A percentile compares a stretch with the other conserved stretches of the same genome.
Evolutionary conservation across 176 grass and related monocot genomes (phyloP).

Genomic region (Ananas comosus): DNA sequence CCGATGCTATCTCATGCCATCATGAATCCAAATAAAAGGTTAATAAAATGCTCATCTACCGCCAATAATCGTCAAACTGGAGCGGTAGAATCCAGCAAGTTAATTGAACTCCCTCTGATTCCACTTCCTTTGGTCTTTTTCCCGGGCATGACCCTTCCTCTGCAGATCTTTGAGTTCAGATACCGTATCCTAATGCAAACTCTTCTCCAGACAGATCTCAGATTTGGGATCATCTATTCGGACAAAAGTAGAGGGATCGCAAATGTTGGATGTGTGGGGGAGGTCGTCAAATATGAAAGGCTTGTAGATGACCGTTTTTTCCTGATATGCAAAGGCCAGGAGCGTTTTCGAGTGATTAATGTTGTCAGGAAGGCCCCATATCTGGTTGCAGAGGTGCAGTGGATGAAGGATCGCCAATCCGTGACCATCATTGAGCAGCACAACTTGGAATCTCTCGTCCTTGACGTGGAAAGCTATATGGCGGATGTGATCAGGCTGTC

Average conservation of each 20-base stretch:
- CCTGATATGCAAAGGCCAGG: background rate
- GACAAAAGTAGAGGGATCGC: background rate
- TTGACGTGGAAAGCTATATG: conserved; percentile 1
- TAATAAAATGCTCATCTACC: background rate
- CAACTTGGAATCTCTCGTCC: background rate
- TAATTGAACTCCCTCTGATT: conserved; percentile 14
- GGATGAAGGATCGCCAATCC: background rate
- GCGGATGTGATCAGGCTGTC: background rate
- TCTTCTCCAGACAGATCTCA: conserved; percentile 9
- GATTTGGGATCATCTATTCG: conserved; percentile 5
- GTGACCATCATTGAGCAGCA: background rate
- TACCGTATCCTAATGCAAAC: conserved; percentile 13
- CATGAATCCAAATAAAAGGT: background rate
- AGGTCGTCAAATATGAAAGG: conserved; percentile 6
- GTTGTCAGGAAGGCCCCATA: background rate
- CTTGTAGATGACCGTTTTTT: conserved; percentile 2
- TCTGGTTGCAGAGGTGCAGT: conserved; percentile 5
- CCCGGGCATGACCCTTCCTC: background rate
- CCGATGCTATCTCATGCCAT: background rate
- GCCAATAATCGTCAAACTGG: background rate
- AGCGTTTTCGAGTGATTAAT: conserved; percentile 2
- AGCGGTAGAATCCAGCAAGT: background rate
- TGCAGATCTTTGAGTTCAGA: conserved; percentile 16
- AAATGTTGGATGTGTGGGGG: conserved; percentile 1
- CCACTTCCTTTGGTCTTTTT: conserved; percentile 12